Conservation (phyloP, 208 protist species). For the Trypanosoma caninum region DNA sequence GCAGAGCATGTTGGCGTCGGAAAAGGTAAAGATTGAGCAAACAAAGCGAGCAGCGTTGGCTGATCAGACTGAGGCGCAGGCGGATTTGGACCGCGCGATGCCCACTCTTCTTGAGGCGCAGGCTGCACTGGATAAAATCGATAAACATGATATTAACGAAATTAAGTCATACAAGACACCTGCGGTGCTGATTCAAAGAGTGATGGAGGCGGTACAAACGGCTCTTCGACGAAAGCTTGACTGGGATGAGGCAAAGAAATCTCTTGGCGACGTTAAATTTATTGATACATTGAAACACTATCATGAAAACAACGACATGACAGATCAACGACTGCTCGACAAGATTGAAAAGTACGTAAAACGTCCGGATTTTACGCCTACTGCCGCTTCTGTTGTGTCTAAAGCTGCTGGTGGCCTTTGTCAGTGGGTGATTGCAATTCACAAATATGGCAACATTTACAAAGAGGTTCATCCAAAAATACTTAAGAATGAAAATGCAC, state of each 20-base stretch:
- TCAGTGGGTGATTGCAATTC: constrained; percentile 98
- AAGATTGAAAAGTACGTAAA: constrained; percentile 95
- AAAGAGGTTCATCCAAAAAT: constrained; percentile 97
- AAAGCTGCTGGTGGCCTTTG: constrained; percentile 94
- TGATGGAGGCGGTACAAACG: constrained; percentile 97
- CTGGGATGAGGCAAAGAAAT: constrained; percentile 97
- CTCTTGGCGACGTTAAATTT: constrained; percentile 95
- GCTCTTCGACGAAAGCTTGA: constrained; percentile 90
- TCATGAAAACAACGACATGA: constrained; percentile 96
- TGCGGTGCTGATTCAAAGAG: constrained; percentile 92
- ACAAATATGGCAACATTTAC: constrained; percentile 96
- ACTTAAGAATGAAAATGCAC: constrained; percentile 92
- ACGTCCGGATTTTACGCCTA: constrained; percentile 91
- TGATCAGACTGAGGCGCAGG: constrained; percentile 92
- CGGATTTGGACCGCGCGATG: constrained; percentile 95
- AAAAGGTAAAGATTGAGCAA: constrained; percentile 95
- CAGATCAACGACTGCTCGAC: constrained; percentile 93
- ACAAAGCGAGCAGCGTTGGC: constrained; percentile 85
- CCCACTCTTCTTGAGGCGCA: constrained; percentile 95
- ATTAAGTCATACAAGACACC: constrained; percentile 97
- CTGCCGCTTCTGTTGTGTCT: constrained; percentile 91
- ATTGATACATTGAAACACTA: constrained; percentile 95
- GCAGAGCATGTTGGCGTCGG: constrained; percentile 90
- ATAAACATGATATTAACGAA: constrained; percentile 98
- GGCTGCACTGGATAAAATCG: constrained; percentile 94